Evolutionary conservation across 129 eudicot species (phyloP).

Genomic region (Dittrichia graveolens): DNA sequence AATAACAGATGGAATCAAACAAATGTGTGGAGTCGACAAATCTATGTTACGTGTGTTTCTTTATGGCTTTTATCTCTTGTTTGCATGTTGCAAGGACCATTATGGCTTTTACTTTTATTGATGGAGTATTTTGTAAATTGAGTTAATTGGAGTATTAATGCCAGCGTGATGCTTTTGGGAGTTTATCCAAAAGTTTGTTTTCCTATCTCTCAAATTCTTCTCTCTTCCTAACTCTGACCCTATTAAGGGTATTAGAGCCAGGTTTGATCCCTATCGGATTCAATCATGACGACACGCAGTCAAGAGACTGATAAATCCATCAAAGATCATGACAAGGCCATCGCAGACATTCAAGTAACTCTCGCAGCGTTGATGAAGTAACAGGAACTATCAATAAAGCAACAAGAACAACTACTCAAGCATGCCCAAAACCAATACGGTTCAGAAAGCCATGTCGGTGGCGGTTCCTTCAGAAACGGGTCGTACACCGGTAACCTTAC

Average conservation of each 20-base stretch:
- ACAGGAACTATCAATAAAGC: neutral
- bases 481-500: neutral
- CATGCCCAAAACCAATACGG: too few relatives aligned
- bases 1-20: too few relatives aligned
- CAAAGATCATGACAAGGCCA: conserved; percentile 18
- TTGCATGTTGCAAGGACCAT: neutral
- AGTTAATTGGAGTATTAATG: neutral
- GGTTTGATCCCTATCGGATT: neutral
- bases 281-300: conserved; percentile 9
- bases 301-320: neutral
- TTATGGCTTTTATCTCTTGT: neutral
- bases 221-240: neutral
- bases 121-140: neutral
- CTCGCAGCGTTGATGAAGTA: conserved; percentile 1
- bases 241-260: conserved; percentile 7
- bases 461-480: neutral
- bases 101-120: neutral
- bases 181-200: neutral
- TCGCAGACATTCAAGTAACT: conserved; percentile 1
- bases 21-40: too few relatives aligned
- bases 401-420: conserved; percentile 1
- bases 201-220: neutral
- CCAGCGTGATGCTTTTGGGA: neutral
- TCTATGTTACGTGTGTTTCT: neutral
- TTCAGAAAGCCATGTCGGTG: neutral